Base-by-base conservation (phyloP, 352 stramenopile genomes). In the Ochromonadaceae sp. region DNA sequence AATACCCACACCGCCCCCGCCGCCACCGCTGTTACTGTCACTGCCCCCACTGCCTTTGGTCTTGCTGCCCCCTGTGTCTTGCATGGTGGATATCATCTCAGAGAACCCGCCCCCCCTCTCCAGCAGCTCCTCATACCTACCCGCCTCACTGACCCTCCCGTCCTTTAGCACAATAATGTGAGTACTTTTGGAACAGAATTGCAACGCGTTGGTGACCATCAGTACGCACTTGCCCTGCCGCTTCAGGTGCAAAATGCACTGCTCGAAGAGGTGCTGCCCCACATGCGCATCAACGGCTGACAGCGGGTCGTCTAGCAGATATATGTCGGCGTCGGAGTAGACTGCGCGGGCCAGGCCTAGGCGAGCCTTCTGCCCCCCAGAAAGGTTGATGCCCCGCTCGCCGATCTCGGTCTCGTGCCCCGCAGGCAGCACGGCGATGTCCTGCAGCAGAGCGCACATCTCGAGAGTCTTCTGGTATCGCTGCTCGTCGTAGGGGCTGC, bases 381-480 rank as follows among this genome's bases (percentile, higher is more conserved):
- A 95, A 1, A 98, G 71, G 67, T 92, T 98, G 52, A 99, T 93
- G 2, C 92, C 91, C 63, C 93, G 94, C 77, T 98, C 91, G 9
- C 93, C 93, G 44, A 98, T 98, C 74, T 98, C 90, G 0, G 90
- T 98, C 68, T 76, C 59, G 73, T 99, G 92, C 91, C 82, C 71
- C 31, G 76, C 76, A 7, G 80, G 79, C 7, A 91, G 72, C 20
- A 82, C 72, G 22, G 71, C 75, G 22, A 95, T 66, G 72, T 95
- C 86, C 42, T 80, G 74, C 7, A 67, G 32, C 20, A 95, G 71
- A 0, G 77, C 75, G 73, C 84, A 92, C 0, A 72, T 75, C 30
- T 73, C 46, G 0, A 95, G 32, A 9, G 86, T 72, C 38, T 74
- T 20, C 25, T 81, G 50, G 67, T 87, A 87, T 43, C 78, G 59